Conservation (phyloP, 2,329 filamentous ascomycete species). For the Cladophialophora immunda region DNA sequence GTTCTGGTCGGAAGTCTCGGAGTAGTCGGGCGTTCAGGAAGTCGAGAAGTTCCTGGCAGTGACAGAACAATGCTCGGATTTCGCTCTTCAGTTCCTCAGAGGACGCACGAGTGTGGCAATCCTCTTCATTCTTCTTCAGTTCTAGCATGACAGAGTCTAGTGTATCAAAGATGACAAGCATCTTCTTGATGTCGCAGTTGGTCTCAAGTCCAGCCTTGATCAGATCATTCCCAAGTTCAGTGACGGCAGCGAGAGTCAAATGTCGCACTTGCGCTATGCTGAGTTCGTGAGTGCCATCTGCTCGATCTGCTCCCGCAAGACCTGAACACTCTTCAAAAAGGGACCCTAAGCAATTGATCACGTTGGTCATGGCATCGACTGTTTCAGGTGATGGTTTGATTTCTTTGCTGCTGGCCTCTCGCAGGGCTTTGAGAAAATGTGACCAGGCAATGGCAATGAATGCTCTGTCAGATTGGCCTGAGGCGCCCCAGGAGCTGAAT, state of each 20-base stretch:
- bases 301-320: constrained; percentile 39
- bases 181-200: neutral
- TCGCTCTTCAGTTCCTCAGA: constrained; percentile 8
- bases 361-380: constrained; percentile 76
- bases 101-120: constrained; percentile 8
- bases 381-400: constrained; percentile 88
- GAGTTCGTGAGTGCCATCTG: constrained; percentile 45
- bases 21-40: constrained; percentile 17
- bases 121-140: constrained; percentile 7
- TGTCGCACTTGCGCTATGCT: constrained; percentile 61
- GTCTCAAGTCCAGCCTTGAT: constrained; percentile 24
- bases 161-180: constrained; percentile 17
- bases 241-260: constrained; percentile 60
- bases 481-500: constrained; percentile 56
- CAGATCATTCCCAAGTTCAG: constrained; percentile 60
- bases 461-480: constrained; percentile 47
- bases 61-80: constrained; percentile 6
- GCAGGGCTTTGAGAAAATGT: constrained; percentile 68
- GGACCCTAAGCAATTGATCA: constrained; percentile 72
- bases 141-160: constrained; percentile 14
- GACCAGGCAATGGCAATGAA: constrained; percentile 68
- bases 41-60: constrained; percentile 26
- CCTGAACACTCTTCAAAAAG: constrained; percentile 19
- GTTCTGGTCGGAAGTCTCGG: constrained; percentile 13
- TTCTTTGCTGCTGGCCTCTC: constrained; percentile 76